Percentiles rank a stretch among this genome's conserved stretches.
Conservation (phyloP, 768 basidiomycete genomes). For the Suillus occidentalis region DNA sequence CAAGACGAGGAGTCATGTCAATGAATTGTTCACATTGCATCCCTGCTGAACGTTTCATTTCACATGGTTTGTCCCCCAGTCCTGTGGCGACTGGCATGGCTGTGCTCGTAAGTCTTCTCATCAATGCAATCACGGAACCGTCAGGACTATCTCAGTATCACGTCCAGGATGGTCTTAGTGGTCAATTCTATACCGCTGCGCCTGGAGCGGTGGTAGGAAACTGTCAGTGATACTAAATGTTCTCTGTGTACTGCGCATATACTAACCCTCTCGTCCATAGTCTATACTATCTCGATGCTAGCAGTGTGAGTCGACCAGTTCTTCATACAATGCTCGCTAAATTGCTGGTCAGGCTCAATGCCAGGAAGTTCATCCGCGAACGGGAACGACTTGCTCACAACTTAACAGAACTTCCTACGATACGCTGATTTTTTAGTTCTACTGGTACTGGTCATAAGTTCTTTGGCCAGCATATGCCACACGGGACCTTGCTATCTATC, state of each 20-base stretch:
- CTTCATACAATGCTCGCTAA: not conserved
- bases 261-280: slow-evolving; percentile 6
- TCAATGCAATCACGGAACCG: not conserved
- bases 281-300: slow-evolving; percentile 25
- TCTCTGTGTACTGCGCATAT: not conserved
- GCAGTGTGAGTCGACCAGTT: slow-evolving; percentile 17
- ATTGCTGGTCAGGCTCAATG: slow-evolving; percentile 6
- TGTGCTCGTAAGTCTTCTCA: slow-evolving; percentile 11
- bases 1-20: slow-evolving; percentile 13
- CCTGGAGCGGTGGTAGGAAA: slow-evolving; percentile 20
- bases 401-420: slow-evolving; percentile 17
- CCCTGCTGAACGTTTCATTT: not conserved
- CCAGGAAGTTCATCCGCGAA: slow-evolving; percentile 18
- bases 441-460: not conserved
- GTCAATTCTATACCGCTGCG: slow-evolving; percentile 9
- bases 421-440: slow-evolving; percentile 1
- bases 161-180: slow-evolving; percentile 6
- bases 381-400: not conserved
- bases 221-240: slow-evolving; percentile 10
- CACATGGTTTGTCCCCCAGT: not conserved
- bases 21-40: too few relatives aligned
- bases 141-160: slow-evolving; percentile 13
- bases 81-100: slow-evolving; percentile 9
- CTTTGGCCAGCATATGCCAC: not conserved
- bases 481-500: not conserved